phyloP scores from a whole-genome alignment of 768 basidiomycete genomes.

The Kwoniella newhampshirensis region DNA sequence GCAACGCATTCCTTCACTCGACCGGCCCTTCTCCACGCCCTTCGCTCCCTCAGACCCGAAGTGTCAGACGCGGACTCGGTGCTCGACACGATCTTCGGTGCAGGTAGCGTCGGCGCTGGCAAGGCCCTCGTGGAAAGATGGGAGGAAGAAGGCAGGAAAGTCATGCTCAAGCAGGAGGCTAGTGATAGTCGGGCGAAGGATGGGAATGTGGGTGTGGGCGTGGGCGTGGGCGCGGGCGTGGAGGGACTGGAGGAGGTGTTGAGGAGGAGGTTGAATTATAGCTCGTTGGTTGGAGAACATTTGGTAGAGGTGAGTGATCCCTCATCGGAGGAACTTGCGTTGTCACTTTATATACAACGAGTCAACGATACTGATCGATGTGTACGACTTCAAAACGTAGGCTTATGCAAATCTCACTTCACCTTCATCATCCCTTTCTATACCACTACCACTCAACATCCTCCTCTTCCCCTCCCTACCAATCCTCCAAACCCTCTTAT shows the following conservation, averaged over 20 bases:
- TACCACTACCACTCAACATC: constrained; percentile 26
- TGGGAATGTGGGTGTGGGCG: not conserved
- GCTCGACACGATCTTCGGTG: constrained; percentile 39
- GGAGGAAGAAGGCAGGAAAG: constrained; percentile 30
- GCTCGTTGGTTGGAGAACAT: constrained; percentile 34
- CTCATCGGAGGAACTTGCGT: too few species aligned
- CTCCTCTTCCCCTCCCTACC: constrained; percentile 24
- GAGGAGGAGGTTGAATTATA: constrained; percentile 26
- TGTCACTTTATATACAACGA: too few species aligned
- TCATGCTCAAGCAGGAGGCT: not conserved
- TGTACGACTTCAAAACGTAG: too few species aligned
- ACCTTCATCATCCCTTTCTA: constrained; percentile 26
- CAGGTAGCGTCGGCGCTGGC: constrained; percentile 14
- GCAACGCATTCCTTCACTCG: constrained; percentile 42
- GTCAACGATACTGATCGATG: too few species aligned
- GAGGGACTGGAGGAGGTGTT: constrained; percentile 21
- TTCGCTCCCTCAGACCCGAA: constrained; percentile 26
- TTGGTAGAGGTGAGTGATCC: constrained; percentile 43
- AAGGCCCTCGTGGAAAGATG: constrained; percentile 34
- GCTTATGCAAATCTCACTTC: constrained; percentile 37
- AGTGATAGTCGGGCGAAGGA: not conserved
- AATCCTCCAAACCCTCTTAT: constrained; percentile 15
- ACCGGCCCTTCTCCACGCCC: constrained; percentile 26
- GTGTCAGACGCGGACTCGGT: constrained; percentile 19
- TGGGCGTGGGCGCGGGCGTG: not conserved